Evolutionary conservation across 129 eudicot genomes (phyloP).

Genomic region (Dittrichia graveolens): DNA sequence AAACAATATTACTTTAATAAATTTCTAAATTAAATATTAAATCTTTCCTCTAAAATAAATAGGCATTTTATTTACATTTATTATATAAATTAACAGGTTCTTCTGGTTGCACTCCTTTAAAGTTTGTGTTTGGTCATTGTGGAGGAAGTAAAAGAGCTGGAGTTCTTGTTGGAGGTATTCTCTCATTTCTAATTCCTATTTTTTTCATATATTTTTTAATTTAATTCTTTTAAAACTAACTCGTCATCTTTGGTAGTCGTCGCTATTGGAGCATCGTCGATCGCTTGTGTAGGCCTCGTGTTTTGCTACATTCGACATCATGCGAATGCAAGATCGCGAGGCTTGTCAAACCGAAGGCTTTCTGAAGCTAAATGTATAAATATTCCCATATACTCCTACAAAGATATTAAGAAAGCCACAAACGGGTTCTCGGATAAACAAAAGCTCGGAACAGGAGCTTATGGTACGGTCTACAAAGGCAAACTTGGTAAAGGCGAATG

Average conservation of each 20-base stretch:
- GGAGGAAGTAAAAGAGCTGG: conserved; percentile 58
- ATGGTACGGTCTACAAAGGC: conserved; percentile 65
- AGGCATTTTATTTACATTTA: neutral
- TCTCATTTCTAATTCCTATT: neutral
- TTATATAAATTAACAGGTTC: conserved; percentile 32
- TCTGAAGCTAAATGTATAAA: conserved; percentile 52
- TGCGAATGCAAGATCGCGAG: conserved; percentile 24
- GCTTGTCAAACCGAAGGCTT: conserved; percentile 33
- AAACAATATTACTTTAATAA: too few species aligned
- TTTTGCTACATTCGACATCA: conserved; percentile 42
- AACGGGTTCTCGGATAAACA: conserved; percentile 55
- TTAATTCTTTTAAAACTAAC: neutral
- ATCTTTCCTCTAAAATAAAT: neutral
- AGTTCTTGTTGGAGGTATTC: conserved; percentile 53
- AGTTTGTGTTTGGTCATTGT: conserved; percentile 55
- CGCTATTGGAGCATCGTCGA: conserved; percentile 42
- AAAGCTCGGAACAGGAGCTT: conserved; percentile 72
- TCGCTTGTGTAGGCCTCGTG: conserved; percentile 41
- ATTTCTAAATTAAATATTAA: too few species aligned
- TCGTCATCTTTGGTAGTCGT: conserved; percentile 38
- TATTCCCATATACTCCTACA: conserved; percentile 57
- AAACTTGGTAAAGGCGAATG: conserved; percentile 53
- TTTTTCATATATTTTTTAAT: neutral
- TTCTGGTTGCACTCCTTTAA: conserved; percentile 42
- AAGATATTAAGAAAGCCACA: conserved; percentile 62